phyloP scores from a whole-genome alignment of 1,284 basidiomycete genomes.

The Clitocybe nebularis region DNA sequence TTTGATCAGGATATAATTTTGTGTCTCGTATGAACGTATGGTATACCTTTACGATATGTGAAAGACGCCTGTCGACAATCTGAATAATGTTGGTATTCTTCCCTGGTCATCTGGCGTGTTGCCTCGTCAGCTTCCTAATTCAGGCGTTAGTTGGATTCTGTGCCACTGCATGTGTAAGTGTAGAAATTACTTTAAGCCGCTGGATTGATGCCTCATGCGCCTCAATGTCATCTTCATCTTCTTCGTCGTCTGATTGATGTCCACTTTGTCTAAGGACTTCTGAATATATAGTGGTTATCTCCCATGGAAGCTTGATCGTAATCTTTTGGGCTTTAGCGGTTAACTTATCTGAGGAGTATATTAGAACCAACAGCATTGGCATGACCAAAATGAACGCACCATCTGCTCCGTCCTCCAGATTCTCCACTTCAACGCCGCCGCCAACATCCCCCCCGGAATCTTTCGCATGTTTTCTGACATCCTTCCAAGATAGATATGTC shows the following conservation, averaged over 20 bases:
- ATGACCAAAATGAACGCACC: constrained; percentile 34
- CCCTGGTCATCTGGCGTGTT: constrained; percentile 92
- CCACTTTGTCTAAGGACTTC: constrained; percentile 73
- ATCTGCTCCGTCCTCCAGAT: constrained; percentile 73
- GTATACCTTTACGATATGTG: constrained; percentile 87
- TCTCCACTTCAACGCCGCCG: constrained; percentile 77
- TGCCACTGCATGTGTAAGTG: not conserved
- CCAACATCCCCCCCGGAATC: constrained; percentile 79
- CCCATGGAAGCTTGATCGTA: constrained; percentile 96
- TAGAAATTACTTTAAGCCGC: constrained; percentile 62
- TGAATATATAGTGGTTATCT: constrained; percentile 87
- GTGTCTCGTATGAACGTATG: not conserved
- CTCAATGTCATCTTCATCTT: constrained; percentile 95
- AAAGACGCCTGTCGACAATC: constrained; percentile 97
- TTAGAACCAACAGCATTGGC: constrained; percentile 1
- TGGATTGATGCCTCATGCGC: constrained; percentile 93
- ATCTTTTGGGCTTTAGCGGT: constrained; percentile 87
- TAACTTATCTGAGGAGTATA: constrained; percentile 61
- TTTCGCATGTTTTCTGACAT: constrained; percentile 94
- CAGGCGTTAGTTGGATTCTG: not conserved
- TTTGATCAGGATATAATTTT: not conserved
- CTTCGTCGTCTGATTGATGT: constrained; percentile 85
- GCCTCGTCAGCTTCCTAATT: constrained; percentile 89
- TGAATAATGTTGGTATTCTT: constrained; percentile 97
- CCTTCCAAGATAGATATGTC: constrained; percentile 98